Percentiles rank a stretch among this genome's conserved stretches.
phyloP scores from a whole-genome alignment of 1,284 basidiomycete genomes.

The Puccinia polysora region DNA sequence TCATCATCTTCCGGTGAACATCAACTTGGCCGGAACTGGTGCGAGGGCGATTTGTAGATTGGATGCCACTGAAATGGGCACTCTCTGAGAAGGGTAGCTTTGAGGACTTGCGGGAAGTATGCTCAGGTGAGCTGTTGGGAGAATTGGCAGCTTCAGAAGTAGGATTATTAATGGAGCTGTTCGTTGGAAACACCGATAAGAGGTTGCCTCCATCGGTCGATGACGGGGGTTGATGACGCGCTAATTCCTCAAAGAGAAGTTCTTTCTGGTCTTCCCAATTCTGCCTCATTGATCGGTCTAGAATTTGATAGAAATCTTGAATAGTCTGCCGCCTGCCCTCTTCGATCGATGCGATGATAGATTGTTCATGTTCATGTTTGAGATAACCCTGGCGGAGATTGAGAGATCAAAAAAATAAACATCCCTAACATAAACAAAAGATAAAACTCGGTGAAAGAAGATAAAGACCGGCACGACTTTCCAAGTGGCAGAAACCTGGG shows the following conservation, averaged over 20 bases:
- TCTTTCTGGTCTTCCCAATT: conserved; percentile 89
- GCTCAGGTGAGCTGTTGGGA: conserved; percentile 36
- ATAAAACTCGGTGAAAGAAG: too few species aligned
- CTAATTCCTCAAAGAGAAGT: conserved; percentile 82
- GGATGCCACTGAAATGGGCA: conserved; percentile 33
- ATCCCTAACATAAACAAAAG: not conserved
- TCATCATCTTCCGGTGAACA: conserved; percentile 84
- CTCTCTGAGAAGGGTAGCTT: conserved; percentile 37
- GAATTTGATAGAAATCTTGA: conserved; percentile 72
- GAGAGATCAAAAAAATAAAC: not conserved
- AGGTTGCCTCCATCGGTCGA: conserved; percentile 1
- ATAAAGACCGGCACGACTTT: too few species aligned
- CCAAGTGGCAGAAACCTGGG: not conserved
- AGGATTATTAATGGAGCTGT: conserved; percentile 36
- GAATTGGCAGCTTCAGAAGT: conserved; percentile 10
- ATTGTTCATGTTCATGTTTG: conserved; percentile 86
- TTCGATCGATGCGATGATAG: conserved; percentile 86
- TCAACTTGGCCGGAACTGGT: conserved; percentile 57
- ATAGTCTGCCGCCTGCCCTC: conserved; percentile 74
- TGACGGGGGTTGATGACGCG: conserved; percentile 57
- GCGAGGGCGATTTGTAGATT: conserved; percentile 40
- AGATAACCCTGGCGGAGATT: conserved; percentile 61
- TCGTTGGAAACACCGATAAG: conserved; percentile 42
- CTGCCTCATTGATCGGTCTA: conserved; percentile 68
- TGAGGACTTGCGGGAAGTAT: conserved; percentile 42